These are phyloP conservation scores for Cordyceps cicadae DNA, from an alignment of 2,329 filamentous ascomycete genomes.

Conservation along the genomic window DNA sequence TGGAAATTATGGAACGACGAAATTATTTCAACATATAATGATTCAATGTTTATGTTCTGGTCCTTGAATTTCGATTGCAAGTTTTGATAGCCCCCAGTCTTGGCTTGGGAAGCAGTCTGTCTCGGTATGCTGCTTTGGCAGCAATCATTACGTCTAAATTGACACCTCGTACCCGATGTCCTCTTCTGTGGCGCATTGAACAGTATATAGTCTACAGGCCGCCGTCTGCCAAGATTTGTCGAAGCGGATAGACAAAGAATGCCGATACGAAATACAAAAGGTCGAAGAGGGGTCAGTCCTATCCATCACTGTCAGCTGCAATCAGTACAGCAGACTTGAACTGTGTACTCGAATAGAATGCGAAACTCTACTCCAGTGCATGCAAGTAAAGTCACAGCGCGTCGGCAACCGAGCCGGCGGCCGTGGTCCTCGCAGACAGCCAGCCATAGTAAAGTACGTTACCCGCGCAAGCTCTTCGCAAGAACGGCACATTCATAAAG, in stretches of 20 bases:
- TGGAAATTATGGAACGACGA: not conserved
- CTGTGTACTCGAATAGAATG: too few species aligned
- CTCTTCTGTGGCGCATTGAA: not conserved
- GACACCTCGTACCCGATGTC: not conserved
- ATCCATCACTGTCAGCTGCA: too few species aligned
- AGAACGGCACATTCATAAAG: too few species aligned
- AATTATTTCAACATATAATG: not conserved
- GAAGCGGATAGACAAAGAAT: not conserved
- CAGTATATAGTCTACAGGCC: not conserved
- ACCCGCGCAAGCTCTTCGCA: too few species aligned
- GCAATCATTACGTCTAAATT: not conserved
- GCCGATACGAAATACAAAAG: conserved; percentile 1
- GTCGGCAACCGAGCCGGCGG: too few species aligned
- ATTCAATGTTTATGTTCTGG: not conserved
- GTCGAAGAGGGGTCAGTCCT: not conserved
- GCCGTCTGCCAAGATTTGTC: not conserved
- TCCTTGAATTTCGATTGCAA: not conserved
- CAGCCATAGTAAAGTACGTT: too few species aligned
- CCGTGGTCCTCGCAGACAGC: too few species aligned
- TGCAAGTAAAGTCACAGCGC: too few species aligned
- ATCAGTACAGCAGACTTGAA: too few species aligned
- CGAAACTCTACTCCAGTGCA: too few species aligned
- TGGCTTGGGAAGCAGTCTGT: too few species aligned
- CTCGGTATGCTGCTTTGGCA: too few species aligned
- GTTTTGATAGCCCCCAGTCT: not conserved